These are phyloP conservation scores for Lipomyces yamadae DNA, from an alignment of 805 yeast genomes.

Conservation along the genomic window DNA sequence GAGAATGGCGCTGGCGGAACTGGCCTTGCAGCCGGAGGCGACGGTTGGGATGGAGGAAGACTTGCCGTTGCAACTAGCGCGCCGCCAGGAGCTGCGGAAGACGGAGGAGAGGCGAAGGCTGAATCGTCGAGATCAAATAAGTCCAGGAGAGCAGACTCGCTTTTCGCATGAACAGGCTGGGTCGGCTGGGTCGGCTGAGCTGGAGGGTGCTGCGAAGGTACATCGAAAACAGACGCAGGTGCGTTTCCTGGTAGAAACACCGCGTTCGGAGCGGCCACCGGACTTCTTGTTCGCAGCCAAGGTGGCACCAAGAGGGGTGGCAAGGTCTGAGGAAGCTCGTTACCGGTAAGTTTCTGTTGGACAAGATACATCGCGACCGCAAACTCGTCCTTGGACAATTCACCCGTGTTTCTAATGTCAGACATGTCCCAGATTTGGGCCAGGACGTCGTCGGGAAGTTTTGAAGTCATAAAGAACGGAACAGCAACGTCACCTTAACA, in stretches of 20 bases:
- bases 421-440: slow-evolving; percentile 95
- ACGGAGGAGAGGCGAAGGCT: slow-evolving; percentile 36
- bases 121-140: slow-evolving; percentile 63
- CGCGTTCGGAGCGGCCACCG: slow-evolving; percentile 27
- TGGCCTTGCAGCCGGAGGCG: slow-evolving; percentile 22
- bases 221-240: slow-evolving; percentile 12
- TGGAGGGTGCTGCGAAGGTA: slow-evolving; percentile 35
- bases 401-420: slow-evolving; percentile 84
- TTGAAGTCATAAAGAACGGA: slow-evolving; percentile 84
- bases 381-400: slow-evolving; percentile 79
- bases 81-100: slow-evolving; percentile 1
- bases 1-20: slow-evolving; percentile 28
- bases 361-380: slow-evolving; percentile 93
- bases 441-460: slow-evolving; percentile 77
- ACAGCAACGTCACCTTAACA: slow-evolving; percentile 76
- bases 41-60: slow-evolving; percentile 15
- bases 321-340: slow-evolving; percentile 73
- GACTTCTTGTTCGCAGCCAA: slow-evolving; percentile 19
- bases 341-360: slow-evolving; percentile 80
- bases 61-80: slow-evolving; percentile 36
- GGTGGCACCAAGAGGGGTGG: slow-evolving; percentile 63
- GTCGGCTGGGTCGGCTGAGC: slow-evolving; percentile 41
- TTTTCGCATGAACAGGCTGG: slow-evolving; percentile 37
- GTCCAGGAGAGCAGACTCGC: slow-evolving; percentile 66
- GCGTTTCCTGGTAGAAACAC: slow-evolving; percentile 1